Percentiles rank a stretch among this genome's conserved stretches.
These are phyloP conservation scores for Datura wrightii DNA, from an alignment of 257 asterid species.

Conservation along the genomic window DNA sequence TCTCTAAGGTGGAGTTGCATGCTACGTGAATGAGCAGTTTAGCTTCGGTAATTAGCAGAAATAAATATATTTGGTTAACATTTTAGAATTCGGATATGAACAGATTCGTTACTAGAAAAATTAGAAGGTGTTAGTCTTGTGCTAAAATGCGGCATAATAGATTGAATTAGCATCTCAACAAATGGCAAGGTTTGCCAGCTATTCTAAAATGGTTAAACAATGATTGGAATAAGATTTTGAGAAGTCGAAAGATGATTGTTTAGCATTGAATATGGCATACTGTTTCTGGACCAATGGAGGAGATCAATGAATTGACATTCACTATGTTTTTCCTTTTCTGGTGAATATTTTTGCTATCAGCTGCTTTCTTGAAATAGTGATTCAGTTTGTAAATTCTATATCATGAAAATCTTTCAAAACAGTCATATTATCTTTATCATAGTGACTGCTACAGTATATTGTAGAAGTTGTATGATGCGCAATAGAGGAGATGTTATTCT, in stretches of 20 bases:
- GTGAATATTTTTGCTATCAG: neutral
- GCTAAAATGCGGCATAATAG: neutral
- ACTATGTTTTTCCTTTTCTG: neutral
- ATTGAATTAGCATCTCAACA: neutral
- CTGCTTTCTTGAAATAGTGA: neutral
- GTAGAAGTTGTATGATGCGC: neutral
- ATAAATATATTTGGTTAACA: neutral
- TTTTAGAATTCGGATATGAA: neutral
- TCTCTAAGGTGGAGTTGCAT: neutral
- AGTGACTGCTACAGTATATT: neutral
- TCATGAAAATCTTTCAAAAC: neutral
- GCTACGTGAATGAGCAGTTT: neutral
- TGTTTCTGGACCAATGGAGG: neutral
- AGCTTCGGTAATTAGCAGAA: neutral
- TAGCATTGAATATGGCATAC: neutral
- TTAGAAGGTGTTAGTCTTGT: neutral
- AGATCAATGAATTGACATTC: neutral
- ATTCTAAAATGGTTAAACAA: neutral
- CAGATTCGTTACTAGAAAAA: neutral
- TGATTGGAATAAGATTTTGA: neutral
- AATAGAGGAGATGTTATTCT: constrained; percentile 10
- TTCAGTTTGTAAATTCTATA: neutral
- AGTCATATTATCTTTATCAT: neutral
- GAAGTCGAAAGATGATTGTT: constrained; percentile 7
- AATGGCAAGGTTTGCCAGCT: neutral